Evolutionary conservation across 75 land plant species (phyloP), one percentile per base, ranked within the genome.

Genomic region (Cryptomeria japonica): DNA sequence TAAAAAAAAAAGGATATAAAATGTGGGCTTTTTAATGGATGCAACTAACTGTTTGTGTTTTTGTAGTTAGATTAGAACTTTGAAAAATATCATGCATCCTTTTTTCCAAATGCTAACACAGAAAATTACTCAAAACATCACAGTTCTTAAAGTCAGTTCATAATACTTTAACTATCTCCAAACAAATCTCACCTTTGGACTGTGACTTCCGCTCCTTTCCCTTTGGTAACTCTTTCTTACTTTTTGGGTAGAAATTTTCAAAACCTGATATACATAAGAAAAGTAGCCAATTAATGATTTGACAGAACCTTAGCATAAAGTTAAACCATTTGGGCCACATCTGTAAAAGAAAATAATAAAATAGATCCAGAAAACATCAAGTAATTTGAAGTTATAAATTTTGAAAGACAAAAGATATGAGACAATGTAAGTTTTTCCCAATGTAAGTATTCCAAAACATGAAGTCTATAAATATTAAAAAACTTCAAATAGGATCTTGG

Each of bases 241-340:
- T 91, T 85, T 94, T 97, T n/a, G 99, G 98, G 89, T 93, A 93
- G 85, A 91, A 96, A 83, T 97, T 97, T 92, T 97, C 97, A 92
- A 91, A 97, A 87, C 96, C 99, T 97, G 88, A 5, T 31, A 32
- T 42, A 80, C 47, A 78, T 78, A 38, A 42, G 3, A 19, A 25
- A 80, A 51, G 47, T 37, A 83, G 31, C 32, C 56, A 2, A 84
- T 55, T 36, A 68, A 86, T 86, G 86, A 83, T 19, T 46, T 12
- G 38, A 41, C 25, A 83, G 12, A 80, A 51, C 47, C 64, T 22
- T 55, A 22, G 6, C 25, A 7, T 64, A 89, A n/a, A n/a, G n/a
- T n/a, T n/a, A n/a, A 83, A 84, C 28, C 68, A 61, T 61, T 3
- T 0, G 22, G 25, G 28, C 25, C 28, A 61, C 22, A 28, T 61